These are phyloP conservation scores for Teunomyces stri DNA, from an alignment of 805 yeast genomes.

Conservation along the genomic window DNA sequence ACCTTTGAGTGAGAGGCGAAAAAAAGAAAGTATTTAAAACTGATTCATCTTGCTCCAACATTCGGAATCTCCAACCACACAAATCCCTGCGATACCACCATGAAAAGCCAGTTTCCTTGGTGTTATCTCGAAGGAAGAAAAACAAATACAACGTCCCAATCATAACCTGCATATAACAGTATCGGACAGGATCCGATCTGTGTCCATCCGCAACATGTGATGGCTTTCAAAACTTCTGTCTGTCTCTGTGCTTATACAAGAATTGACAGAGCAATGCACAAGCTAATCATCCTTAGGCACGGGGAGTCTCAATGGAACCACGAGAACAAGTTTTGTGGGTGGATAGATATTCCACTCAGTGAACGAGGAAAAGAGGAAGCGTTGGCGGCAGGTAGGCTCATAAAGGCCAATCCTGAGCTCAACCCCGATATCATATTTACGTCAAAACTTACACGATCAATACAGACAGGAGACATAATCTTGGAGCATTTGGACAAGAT, in stretches of 20 bases:
- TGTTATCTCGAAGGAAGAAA: too few species aligned
- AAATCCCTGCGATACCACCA: too few species aligned
- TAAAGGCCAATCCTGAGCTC: slow-evolving; percentile 20
- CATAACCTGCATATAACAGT: too few species aligned
- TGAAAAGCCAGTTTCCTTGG: too few species aligned
- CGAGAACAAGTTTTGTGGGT: slow-evolving; percentile 44
- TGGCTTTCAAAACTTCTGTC: too few species aligned
- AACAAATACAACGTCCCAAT: too few species aligned
- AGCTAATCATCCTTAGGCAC: slow-evolving; percentile 42
- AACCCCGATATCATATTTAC: slow-evolving; percentile 37
- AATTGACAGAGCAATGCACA: slow-evolving; percentile 17
- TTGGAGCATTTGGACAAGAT: slow-evolving; percentile 28
- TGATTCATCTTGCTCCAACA: too few species aligned
- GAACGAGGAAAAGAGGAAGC: slow-evolving; percentile 40
- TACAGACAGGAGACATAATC: slow-evolving; percentile 41
- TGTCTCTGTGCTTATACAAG: neutral
- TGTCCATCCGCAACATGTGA: slow-evolving; percentile 1
- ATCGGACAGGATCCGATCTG: too few species aligned
- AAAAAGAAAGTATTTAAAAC: too few species aligned
- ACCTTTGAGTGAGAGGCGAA: too few species aligned
- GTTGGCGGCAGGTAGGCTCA: slow-evolving; percentile 35
- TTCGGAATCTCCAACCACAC: too few species aligned
- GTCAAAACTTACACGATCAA: slow-evolving; percentile 38
- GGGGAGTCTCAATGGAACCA: slow-evolving; percentile 46
- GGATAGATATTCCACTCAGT: slow-evolving; percentile 43